These are phyloP conservation scores for Asterionellopsis glacialis DNA, from an alignment of 108 stramenopile species.

Conservation along the genomic window DNA sequence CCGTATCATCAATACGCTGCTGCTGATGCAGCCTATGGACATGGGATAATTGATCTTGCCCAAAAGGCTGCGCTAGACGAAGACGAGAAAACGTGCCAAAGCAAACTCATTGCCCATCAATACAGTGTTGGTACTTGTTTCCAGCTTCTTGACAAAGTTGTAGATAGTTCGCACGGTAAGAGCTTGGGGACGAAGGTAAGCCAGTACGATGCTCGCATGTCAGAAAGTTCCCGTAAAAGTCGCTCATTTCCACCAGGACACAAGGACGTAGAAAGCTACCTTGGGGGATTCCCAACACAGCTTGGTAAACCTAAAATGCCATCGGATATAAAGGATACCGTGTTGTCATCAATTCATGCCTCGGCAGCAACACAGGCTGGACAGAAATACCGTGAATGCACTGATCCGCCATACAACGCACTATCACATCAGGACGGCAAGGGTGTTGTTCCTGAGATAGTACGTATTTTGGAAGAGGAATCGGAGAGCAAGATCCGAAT, in stretches of 20 bases:
- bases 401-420: constrained; percentile 73
- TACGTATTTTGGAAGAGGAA: constrained; percentile 39
- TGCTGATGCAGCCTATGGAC: constrained; percentile 59
- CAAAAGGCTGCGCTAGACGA: constrained; percentile 47
- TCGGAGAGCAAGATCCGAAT: constrained; percentile 11
- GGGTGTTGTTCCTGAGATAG: constrained; percentile 61
- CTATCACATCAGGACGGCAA: constrained; percentile 67
- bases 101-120: constrained; percentile 31
- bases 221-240: constrained; percentile 23
- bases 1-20: constrained; percentile 80
- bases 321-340: constrained; percentile 4
- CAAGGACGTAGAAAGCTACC: constrained; percentile 58
- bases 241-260: constrained; percentile 72
- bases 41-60: constrained; percentile 55
- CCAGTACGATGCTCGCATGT: constrained; percentile 50
- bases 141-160: constrained; percentile 49
- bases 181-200: constrained; percentile 24
- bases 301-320: not conserved
- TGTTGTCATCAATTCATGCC: constrained; percentile 66
- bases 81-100: constrained; percentile 47
- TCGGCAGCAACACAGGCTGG: constrained; percentile 27
- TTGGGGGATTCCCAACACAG: constrained; percentile 20
- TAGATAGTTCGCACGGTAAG: constrained; percentile 12
- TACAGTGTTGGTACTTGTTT: constrained; percentile 42
- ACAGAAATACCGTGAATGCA: constrained; percentile 72